Conservation (phyloP, 1,139 yeast species). For the Suhomyces coccinellae region DNA sequence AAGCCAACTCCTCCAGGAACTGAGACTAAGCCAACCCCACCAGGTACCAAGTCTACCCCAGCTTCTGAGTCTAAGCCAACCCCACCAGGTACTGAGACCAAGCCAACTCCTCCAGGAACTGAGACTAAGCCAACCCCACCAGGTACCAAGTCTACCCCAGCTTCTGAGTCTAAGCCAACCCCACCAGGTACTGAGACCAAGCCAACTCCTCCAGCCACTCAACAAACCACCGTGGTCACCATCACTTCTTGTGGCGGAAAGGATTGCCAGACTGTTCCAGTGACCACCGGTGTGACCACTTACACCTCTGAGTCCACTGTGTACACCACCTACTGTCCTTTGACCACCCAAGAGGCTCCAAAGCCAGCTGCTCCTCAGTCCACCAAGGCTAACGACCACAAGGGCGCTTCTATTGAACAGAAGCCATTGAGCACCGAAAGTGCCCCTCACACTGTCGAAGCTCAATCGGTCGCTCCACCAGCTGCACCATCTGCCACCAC, state of each 20-base stretch:
- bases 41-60: neutral
- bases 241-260: conserved; percentile 16
- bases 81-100: neutral
- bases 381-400: neutral
- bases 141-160: neutral
- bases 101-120: neutral
- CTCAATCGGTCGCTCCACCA: neutral
- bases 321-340: conserved; percentile 23
- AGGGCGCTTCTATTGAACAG: neutral
- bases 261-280: conserved; percentile 20
- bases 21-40: conserved; percentile 5
- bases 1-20: conserved; percentile 3
- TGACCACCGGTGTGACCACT: conserved; percentile 31
- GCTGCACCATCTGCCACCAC: conserved; percentile 4
- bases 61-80: neutral
- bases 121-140: neutral
- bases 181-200: neutral
- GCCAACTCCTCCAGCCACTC: neutral
- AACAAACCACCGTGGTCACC: neutral
- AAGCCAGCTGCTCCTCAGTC: neutral
- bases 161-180: neutral
- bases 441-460: too few species aligned
- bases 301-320: conserved; percentile 18
- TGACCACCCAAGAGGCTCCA: conserved; percentile 8
- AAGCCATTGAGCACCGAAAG: neutral